Evolutionary conservation across 2,329 filamentous ascomycete genomes (phyloP).

Genomic region (Bipolaris cookei): DNA sequence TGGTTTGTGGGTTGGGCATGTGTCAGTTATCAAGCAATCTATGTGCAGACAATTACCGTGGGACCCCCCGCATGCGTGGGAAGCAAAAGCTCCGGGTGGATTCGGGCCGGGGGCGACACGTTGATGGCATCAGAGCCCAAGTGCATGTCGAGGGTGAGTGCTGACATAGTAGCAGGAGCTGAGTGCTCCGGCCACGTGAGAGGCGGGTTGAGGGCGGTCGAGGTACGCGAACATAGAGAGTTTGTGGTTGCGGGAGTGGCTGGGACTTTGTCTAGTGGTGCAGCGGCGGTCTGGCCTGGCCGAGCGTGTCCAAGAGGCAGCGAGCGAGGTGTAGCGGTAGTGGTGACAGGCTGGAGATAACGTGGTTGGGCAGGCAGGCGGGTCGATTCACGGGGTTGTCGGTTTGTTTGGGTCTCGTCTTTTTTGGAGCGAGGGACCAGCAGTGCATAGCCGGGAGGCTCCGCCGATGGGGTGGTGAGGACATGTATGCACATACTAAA

Average conservation of each 20-base stretch:
- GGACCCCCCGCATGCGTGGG: conserved; percentile 1
- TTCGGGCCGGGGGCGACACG: conserved; percentile 9
- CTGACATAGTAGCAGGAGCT: conserved; percentile 46
- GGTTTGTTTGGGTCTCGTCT: no score
- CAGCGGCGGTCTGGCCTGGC: conserved; percentile 21
- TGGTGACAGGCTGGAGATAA: neutral
- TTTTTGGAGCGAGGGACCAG: no score
- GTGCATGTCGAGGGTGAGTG: neutral
- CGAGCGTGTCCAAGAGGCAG: no score
- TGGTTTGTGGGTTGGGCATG: neutral
- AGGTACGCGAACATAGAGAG: neutral
- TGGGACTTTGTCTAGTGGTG: conserved; percentile 18
- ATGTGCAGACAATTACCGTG: neutral
- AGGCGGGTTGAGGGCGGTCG: neutral
- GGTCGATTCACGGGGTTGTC: neutral
- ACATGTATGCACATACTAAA: no score
- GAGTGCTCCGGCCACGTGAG: conserved; percentile 53
- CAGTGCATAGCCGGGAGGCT: no score
- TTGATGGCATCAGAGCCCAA: conserved; percentile 13
- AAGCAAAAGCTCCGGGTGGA: conserved; percentile 5
- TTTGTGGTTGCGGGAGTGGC: neutral
- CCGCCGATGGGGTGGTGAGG: no score
- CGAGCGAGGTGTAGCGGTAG: conserved; percentile 17
- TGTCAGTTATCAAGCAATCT: conserved; percentile 1
- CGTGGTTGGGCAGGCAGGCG: neutral